phyloP scores from a whole-genome alignment of 352 stramenopile genomes.

The Phytophthora ohioensis region DNA sequence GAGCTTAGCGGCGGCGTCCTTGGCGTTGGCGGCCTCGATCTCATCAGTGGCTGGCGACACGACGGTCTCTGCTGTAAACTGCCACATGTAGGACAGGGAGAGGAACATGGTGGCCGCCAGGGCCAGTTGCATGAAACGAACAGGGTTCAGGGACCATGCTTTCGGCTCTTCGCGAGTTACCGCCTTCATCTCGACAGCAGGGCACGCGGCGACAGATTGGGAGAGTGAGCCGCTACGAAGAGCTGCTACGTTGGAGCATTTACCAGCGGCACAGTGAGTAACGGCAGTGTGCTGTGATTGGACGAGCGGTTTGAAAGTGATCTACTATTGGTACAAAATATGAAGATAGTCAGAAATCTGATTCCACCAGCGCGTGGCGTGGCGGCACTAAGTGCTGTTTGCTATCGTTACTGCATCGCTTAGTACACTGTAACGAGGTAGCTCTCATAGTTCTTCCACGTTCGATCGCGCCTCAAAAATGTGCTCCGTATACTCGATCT shows the following conservation, averaged over 20 bases:
- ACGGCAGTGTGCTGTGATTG: slow-evolving; percentile 10
- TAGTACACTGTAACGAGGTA: background rate
- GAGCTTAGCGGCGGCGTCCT: slow-evolving; percentile 37
- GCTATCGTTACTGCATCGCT: background rate
- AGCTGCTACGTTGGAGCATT: slow-evolving; percentile 4
- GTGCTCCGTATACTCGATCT: slow-evolving; percentile 24
- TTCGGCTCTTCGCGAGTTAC: slow-evolving; percentile 15
- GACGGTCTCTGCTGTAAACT: slow-evolving; percentile 65
- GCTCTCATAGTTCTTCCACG: slow-evolving; percentile 1
- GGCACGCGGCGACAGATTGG: background rate
- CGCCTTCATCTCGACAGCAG: slow-evolving; percentile 27
- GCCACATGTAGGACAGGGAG: slow-evolving; percentile 74
- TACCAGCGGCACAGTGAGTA: slow-evolving; percentile 2
- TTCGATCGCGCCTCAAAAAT: slow-evolving; percentile 9
- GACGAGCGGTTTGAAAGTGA: background rate
- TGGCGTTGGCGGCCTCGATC: slow-evolving; percentile 26
- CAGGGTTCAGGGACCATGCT: slow-evolving; percentile 44
- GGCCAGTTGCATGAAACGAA: slow-evolving; percentile 81
- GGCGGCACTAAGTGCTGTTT: background rate
- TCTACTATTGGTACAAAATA: slow-evolving; percentile 22
- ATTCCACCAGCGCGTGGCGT: background rate
- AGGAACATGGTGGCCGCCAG: slow-evolving; percentile 65
- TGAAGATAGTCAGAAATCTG: slow-evolving; percentile 22
- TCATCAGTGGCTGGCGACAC: slow-evolving; percentile 19
- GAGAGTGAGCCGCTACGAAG: slow-evolving; percentile 17